A percentile compares a stretch with the other conserved stretches of the same genome.
Conservation (phyloP, 2,329 filamentous ascomycete genomes). For the Tolypocladium guangdongense region DNA sequence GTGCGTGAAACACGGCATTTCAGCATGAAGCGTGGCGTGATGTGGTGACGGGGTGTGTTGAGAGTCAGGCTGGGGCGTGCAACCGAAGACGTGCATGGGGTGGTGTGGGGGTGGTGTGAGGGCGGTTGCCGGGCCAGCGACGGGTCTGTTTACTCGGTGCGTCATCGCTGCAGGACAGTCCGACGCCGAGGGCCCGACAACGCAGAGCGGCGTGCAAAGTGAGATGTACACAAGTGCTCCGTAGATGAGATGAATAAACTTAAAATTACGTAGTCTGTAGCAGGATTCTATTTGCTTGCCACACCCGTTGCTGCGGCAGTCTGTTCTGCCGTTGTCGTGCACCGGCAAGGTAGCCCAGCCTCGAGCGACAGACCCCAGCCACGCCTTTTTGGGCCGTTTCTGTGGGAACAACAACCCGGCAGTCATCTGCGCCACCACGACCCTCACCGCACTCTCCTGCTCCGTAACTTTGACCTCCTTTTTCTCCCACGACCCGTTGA, state of each 20-base stretch:
- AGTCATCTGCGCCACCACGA: not conserved
- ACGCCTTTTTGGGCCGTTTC: conserved; percentile 16
- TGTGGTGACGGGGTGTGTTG: not conserved
- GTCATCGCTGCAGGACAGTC: conserved; percentile 12
- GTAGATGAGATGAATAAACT: not conserved
- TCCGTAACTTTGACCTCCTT: no score
- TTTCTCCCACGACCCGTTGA: not conserved
- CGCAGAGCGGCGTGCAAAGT: not conserved
- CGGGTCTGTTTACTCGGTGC: conserved; percentile 19
- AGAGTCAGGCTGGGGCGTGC: not conserved
- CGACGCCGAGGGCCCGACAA: not conserved
- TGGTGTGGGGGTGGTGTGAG: conserved; percentile 2
- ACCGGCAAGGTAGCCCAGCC: no score
- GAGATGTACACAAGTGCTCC: no score
- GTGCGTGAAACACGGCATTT: not conserved
- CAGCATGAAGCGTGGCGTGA: not conserved
- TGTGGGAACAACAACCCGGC: conserved; percentile 12
- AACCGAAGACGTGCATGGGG: not conserved
- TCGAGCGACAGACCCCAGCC: conserved; percentile 12
- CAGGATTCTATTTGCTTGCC: not conserved
- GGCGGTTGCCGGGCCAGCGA: conserved; percentile 8
- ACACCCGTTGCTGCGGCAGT: not conserved
- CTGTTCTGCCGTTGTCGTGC: no score
- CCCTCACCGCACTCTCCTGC: not conserved
- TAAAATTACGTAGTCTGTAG: no score